Base-by-base conservation (phyloP, 805 yeast species). In the Scheffersomyces coipomensis region DNA sequence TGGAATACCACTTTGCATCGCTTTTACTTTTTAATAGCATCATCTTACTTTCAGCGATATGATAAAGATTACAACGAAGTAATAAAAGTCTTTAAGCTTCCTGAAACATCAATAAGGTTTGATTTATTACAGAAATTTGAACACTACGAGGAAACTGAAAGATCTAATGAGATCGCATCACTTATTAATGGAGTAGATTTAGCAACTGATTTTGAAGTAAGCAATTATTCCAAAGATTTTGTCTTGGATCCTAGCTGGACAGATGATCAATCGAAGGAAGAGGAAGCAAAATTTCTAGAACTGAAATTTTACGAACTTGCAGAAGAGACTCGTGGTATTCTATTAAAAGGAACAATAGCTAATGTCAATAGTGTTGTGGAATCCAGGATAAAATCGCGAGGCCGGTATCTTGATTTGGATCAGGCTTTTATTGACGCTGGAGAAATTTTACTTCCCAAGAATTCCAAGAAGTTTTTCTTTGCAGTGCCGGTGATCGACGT, bases 1-100 rank as follows among this genome's bases (percentile, higher is more conserved):
- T 74, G 81, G 79, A 48, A 73, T 23, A 84, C 87, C 36, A 52
- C 79, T 9, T 61, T 87, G 12, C 97, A 93, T 56, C 81, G 90
- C 37, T 73, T 83, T 32, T 84, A 78, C 53, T 91, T 90, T 53
- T 78, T 88, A 45, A 66, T 85, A 19, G 97, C 88, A 0, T 79
- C 89, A 2, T 77, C 85, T 0, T 78, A 84, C 52, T 86, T 73
- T 46, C 90, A 84, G 45, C 39, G 52, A 8, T 59, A 66, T 42
- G 72, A 69, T 46, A 51, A 46, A 16, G 71, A 64, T 35, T 69
- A 62, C 36, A 46, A 44, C 21, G 41, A 46, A 15, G 58, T 61
- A 29, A 58, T 64, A 8, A 8, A 34, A 9, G 31, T 47, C 8
- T 40, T 43, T 27, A 46, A 43, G 18, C 35, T 51, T 2, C 29